Conservation (phyloP, 1,139 yeast species). For the Debaryomyces nepalensis region DNA sequence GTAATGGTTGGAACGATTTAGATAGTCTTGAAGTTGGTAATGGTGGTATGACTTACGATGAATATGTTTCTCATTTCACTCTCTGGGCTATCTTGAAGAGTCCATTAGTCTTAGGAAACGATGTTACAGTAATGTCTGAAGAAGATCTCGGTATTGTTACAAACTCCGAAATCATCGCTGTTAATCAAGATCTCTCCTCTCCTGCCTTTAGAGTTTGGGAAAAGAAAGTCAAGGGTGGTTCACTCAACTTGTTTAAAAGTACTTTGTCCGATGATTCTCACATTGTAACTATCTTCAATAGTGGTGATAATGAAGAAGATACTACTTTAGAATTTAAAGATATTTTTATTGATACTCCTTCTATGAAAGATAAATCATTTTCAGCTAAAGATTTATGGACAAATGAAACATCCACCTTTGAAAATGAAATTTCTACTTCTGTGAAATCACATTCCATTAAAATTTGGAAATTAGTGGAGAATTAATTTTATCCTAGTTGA, state of each 20-base stretch:
- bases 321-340: slow-evolving; percentile 22
- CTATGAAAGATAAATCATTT: slow-evolving; percentile 1
- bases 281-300: slow-evolving; percentile 26
- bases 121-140: slow-evolving; percentile 22
- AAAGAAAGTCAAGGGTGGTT: slow-evolving; percentile 21
- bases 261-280: slow-evolving; percentile 21
- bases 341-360: slow-evolving; percentile 22
- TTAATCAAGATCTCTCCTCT: slow-evolving; percentile 27
- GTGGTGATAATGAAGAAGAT: slow-evolving; percentile 19
- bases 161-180: slow-evolving; percentile 26
- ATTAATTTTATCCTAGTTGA: too few species aligned
- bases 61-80: slow-evolving; percentile 28
- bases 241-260: slow-evolving; percentile 23
- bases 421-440: slow-evolving; percentile 1
- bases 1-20: slow-evolving; percentile 32
- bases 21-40: slow-evolving; percentile 34
- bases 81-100: slow-evolving; percentile 32
- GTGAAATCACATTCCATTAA: slow-evolving; percentile 10
- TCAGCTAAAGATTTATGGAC: slow-evolving; percentile 16
- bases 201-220: slow-evolving; percentile 24
- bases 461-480: slow-evolving; percentile 8
- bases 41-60: slow-evolving; percentile 29
- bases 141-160: slow-evolving; percentile 23
- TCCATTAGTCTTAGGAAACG: slow-evolving; percentile 31
- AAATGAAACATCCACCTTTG: slow-evolving; percentile 14